Base-by-base conservation (phyloP, 2,329 filamentous ascomycete genomes). In the Fusarium torreyae region DNA sequence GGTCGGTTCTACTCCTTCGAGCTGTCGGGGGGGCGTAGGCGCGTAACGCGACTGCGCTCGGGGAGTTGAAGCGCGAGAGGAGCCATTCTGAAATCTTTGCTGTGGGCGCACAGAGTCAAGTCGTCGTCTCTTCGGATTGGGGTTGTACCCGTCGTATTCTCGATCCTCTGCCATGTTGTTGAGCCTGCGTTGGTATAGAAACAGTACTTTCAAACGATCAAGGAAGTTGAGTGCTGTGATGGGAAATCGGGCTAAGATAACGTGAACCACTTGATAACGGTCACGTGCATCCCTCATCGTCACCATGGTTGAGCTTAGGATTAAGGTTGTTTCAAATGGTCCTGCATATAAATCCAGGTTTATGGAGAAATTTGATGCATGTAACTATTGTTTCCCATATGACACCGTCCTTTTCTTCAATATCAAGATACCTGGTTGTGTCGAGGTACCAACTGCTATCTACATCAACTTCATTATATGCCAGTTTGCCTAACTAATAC, bases 1-100 rank as follows among this genome's bases (percentile, higher is more conserved):
- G 34, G 87, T 84, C 15, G 88, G 85, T 73, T 92, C 89, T 1
- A 88, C 86, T 4, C 85, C 87, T 46, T 92, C 73, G 38, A 62
- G 58, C 15, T 80, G 72, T 59, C 74, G 76, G 43, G 66, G 69
- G 44, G 76, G 78, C 54, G 89, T 81, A 24, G 77, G 75, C 70
- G 63, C 83, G 84, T 81, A 78, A 55, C 72, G 77, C 57, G 79
- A 79, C 70, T 78, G 77, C 15, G 70, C 74, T 34, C 76, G 74
- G 20, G 79, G 78, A 49, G 78, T 80, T 39, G 78, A 79, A 42
- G 66, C 61, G 48, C 77, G 76, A 7, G 76, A 77, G 11, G 76
- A 79, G 58, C 74, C 77, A 70, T 79, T 75, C 38, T 77, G 77
- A 34, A 77, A 76, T 34, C 71, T 73, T 42, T 69, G 67, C 5